phyloP scores from a whole-genome alignment of 345 rosid genomes.

The Acer saccharum region DNA sequence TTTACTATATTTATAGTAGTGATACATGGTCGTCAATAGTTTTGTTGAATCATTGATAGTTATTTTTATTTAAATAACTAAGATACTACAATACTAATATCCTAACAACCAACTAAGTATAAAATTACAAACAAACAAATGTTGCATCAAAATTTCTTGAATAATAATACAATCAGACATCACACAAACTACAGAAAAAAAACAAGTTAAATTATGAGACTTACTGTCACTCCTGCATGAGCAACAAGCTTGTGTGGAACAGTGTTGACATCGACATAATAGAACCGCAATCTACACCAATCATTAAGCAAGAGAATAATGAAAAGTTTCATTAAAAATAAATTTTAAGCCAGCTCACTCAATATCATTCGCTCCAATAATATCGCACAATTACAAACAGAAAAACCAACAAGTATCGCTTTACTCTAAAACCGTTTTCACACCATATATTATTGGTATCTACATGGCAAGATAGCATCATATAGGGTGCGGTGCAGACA shows the following conservation, averaged over 20 bases:
- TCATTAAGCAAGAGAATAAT: neutral
- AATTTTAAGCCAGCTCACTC: neutral
- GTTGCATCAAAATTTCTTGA: neutral
- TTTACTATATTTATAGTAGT: neutral
- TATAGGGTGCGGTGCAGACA: too few species aligned
- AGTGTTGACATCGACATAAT: conserved; percentile 74
- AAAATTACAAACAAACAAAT: neutral
- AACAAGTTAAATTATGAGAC: conserved; percentile 19
- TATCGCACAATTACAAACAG: conserved; percentile 5
- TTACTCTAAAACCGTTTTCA: neutral
- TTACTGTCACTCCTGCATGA: conserved; percentile 87
- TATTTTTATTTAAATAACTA: neutral
- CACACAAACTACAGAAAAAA: neutral
- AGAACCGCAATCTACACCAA: conserved; percentile 66
- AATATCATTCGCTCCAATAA: neutral
- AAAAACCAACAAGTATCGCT: neutral
- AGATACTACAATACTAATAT: neutral
- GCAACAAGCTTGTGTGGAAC: conserved; percentile 78
- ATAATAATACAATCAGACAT: neutral
- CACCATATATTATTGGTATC: neutral
- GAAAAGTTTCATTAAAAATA: conserved; percentile 4
- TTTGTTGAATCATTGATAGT: neutral
- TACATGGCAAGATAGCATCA: too few species aligned
- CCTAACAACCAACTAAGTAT: neutral
- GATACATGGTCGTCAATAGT: neutral